Base-by-base conservation (phyloP, 139 green algal genomes). In the Coelastrella sp. region DNA sequence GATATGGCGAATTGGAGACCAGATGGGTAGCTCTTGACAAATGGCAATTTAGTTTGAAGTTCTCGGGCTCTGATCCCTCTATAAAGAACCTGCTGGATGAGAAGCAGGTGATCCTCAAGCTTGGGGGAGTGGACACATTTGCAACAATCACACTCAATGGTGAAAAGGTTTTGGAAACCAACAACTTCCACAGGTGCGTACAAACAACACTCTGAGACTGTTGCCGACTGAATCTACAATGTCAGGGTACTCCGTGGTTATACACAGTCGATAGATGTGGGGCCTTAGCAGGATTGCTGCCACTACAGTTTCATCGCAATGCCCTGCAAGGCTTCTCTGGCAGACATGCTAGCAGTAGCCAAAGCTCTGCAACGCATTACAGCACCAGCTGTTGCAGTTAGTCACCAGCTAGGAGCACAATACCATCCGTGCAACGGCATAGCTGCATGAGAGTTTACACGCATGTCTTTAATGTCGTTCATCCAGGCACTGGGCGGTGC, bases 141-240 rank as follows among this genome's bases (percentile, higher is more conserved):
- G 90, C 90, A 4, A 78, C 76, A 23, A 75, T 95, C 5, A n/a
- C 25, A 9, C 71, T 96, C 17, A 92, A 96, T 69, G 84, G 85
- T 1, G 19, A 86, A 48, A 25, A n/a, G 0, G 2, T 93, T 23
- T 69, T 53, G 21, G 21, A 37, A 27, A 13, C 57, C 1, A 67
- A 67, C 30, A 95, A 94, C 75, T 90, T 91, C 11, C 88, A 94
- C 89, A 85, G 86, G 86, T 90, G 45, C 11, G n/a, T n/a, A n/a
- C n/a, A n/a, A n/a, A n/a, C n/a, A n/a, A n/a, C n/a, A n/a, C n/a
- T n/a, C n/a, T n/a, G n/a, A n/a, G n/a, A n/a, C 2, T 57, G 27
- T 23, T 69, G 60, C 13, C 17, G n/a, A 35, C 60, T 35, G n/a
- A 2, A 69, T 32, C n/a, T n/a, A n/a, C n/a, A n/a, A n/a, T n/a